Conservation (phyloP, 805 yeast genomes). For the Kuraishia floccosa region DNA sequence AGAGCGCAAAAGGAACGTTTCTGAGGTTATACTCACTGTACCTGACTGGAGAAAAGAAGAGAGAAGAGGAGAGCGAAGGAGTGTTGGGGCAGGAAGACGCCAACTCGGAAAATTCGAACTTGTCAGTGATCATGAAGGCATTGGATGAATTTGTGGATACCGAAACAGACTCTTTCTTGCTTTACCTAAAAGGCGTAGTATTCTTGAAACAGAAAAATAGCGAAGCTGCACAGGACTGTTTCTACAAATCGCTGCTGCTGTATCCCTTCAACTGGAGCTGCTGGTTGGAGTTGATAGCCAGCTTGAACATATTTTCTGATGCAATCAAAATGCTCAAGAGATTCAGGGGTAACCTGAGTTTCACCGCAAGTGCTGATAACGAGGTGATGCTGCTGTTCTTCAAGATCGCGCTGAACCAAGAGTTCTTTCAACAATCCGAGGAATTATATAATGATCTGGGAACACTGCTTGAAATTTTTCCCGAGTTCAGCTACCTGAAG, state of each 20-base stretch:
- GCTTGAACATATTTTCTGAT: conserved; percentile 52
- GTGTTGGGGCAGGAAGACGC: conserved; percentile 34
- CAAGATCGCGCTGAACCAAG: conserved; percentile 60
- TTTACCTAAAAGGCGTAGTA: conserved; percentile 63
- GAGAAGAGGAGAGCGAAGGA: conserved; percentile 63
- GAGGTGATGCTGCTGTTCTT: conserved; percentile 34
- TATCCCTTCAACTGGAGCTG: conserved; percentile 92
- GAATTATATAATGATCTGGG: conserved; percentile 39
- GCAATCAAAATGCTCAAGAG: conserved; percentile 29
- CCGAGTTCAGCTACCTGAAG: conserved; percentile 61
- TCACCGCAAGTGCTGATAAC: conserved; percentile 15
- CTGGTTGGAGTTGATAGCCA: conserved; percentile 70
- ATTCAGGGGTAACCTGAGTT: conserved; percentile 22
- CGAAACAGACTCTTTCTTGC: conserved; percentile 43
- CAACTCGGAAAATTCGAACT: conserved; percentile 15
- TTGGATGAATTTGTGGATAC: conserved; percentile 20
- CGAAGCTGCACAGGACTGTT: conserved; percentile 45
- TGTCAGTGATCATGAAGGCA: conserved; percentile 27
- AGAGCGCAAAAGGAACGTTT: conserved; percentile 43
- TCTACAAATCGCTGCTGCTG: conserved; percentile 47
- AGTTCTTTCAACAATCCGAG: conserved; percentile 59
- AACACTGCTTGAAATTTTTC: conserved; percentile 43
- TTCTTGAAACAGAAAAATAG: conserved; percentile 50
- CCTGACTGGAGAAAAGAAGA: conserved; percentile 67
- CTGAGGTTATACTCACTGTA: conserved; percentile 58